phyloP scores from a whole-genome alignment of 75 land plant species.

The Sequoia sempervirens region DNA sequence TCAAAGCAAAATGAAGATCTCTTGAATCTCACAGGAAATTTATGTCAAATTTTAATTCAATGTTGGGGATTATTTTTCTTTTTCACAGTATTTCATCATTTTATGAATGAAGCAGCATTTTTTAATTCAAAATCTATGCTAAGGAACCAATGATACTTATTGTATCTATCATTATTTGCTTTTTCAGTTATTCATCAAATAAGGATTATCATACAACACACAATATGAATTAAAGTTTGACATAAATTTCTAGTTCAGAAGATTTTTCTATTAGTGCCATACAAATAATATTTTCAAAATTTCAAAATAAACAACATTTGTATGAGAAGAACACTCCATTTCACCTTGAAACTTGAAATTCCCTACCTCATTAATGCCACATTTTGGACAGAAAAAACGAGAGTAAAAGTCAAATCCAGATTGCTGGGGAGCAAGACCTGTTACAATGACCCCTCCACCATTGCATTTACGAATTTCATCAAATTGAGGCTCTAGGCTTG shows the following conservation, averaged over 20 bases:
- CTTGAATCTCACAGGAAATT: not conserved
- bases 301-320: not conserved
- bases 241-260: not conserved
- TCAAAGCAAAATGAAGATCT: not conserved
- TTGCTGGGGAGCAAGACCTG: constrained; percentile 43
- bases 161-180: not conserved
- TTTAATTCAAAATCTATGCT: not conserved
- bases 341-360: not conserved
- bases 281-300: not conserved
- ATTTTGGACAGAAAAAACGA: constrained; percentile 66
- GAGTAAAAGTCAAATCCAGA: constrained; percentile 63
- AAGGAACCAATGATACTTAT: not conserved
- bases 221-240: not conserved
- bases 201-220: not conserved
- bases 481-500: constrained; percentile 39
- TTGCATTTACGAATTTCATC: constrained; percentile 42
- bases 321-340: not conserved
- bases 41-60: not conserved
- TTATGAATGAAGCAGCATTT: not conserved
- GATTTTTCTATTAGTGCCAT: not conserved
- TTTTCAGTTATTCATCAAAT: not conserved
- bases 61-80: not conserved
- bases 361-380: constrained; percentile 65
- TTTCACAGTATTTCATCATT: not conserved
- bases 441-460: constrained; percentile 49